Conservation (phyloP, 2,329 filamentous ascomycete genomes). For the Monosporascus sp. region DNA sequence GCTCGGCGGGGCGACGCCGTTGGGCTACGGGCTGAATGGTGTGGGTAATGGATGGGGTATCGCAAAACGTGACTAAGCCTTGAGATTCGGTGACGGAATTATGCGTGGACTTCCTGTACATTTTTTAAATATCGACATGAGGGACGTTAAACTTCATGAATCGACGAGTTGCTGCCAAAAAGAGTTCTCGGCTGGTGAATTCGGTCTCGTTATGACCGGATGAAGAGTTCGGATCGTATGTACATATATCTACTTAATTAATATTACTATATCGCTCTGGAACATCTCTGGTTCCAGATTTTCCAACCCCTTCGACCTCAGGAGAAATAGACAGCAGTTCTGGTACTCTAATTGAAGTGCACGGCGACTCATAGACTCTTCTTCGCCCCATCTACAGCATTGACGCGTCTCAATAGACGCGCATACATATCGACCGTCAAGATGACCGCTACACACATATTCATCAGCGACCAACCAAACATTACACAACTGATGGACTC, state of each 20-base stretch:
- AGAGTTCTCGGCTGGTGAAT: too few species aligned
- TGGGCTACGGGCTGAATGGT: constrained; percentile 50
- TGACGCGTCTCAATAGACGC: constrained; percentile 42
- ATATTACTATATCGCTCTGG: too few species aligned
- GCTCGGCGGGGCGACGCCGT: constrained; percentile 52
- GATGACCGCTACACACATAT: constrained; percentile 34
- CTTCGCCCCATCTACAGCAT: constrained; percentile 26
- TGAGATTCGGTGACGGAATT: constrained; percentile 40
- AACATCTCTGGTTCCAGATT: too few species aligned
- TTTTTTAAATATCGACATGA: too few species aligned
- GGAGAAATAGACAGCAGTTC: too few species aligned
- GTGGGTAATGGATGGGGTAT: constrained; percentile 55
- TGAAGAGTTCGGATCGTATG: too few species aligned
- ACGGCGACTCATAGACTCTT: constrained; percentile 34
- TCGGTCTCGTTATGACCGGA: too few species aligned
- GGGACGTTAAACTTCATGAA: too few species aligned
- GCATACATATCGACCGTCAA: constrained; percentile 51
- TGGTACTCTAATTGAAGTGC: not conserved
- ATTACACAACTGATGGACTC: not conserved
- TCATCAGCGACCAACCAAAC: constrained; percentile 8
- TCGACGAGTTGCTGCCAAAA: too few species aligned
- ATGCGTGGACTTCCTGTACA: constrained; percentile 6
- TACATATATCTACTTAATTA: too few species aligned
- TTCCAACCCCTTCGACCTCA: too few species aligned
- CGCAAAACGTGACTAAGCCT: constrained; percentile 34